Conservation (phyloP, 176 grass and related monocot genomes). For the Elaeis guineensis region DNA sequence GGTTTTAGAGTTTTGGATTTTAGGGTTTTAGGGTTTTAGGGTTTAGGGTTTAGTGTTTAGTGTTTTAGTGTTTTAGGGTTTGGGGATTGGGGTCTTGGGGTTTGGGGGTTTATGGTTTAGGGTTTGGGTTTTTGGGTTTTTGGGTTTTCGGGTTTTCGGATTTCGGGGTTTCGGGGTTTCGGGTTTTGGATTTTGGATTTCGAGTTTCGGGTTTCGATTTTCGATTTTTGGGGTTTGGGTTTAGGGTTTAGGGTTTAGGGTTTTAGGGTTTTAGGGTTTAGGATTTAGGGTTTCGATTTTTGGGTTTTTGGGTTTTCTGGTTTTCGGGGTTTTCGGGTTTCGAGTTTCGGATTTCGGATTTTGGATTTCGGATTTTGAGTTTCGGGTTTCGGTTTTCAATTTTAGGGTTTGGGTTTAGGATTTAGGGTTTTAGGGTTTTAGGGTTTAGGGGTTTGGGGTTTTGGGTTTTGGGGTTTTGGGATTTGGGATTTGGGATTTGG, state of each 20-base stretch:
- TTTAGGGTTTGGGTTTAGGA: slow-evolving; percentile 9
- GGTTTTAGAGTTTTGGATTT: slow-evolving; percentile 5
- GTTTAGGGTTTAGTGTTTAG: slow-evolving; percentile 16
- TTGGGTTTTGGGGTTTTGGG: slow-evolving; percentile 5
- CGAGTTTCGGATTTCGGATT: slow-evolving; percentile 6
- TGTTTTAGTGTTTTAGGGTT: too few species aligned
- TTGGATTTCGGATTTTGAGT: slow-evolving; percentile 2
- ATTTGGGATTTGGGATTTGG: slow-evolving; percentile 1
- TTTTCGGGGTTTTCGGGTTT: background rate
- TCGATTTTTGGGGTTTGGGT: background rate
- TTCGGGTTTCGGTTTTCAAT: slow-evolving; percentile 5
- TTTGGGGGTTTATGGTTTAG: slow-evolving; percentile 10
- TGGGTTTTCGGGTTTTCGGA: too few species aligned
- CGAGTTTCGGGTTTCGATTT: background rate
- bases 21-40: slow-evolving; percentile 2
- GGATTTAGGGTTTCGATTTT: slow-evolving; percentile 11
- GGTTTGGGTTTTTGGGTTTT: slow-evolving; percentile 17
- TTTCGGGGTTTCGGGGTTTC: slow-evolving; percentile 14
- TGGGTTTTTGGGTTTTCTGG: too few species aligned
- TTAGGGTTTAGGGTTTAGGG: background rate
- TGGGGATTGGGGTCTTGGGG: too few species aligned
- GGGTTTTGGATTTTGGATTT: slow-evolving; percentile 10
- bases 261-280: slow-evolving; percentile 12
- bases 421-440: slow-evolving; percentile 15
- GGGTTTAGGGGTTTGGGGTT: too few species aligned